Conservation (phyloP, 768 basidiomycete genomes). For the Lactarius evosmus region DNA sequence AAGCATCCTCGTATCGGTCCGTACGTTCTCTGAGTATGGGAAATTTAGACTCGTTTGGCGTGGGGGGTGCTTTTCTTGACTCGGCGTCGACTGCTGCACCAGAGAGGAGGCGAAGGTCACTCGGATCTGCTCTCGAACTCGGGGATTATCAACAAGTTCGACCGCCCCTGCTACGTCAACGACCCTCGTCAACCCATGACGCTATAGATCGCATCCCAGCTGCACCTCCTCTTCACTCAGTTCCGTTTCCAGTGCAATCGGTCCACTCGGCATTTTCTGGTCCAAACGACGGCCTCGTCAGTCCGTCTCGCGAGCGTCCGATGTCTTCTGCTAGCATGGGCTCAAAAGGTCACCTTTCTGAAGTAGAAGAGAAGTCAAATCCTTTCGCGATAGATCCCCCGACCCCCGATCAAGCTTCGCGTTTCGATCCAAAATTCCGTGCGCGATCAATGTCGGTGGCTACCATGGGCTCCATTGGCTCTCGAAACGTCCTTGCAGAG, state of each 20-base stretch:
- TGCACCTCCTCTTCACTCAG: slow-evolving; percentile 44
- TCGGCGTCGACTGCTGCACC: slow-evolving; percentile 35
- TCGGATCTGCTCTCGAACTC: slow-evolving; percentile 55
- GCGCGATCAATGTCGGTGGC: slow-evolving; percentile 45
- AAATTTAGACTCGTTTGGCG: slow-evolving; percentile 51
- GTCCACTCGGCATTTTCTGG: slow-evolving; percentile 37
- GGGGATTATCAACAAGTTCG: slow-evolving; percentile 44
- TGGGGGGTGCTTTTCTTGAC: slow-evolving; percentile 47
- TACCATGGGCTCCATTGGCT: slow-evolving; percentile 42
- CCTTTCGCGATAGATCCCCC: slow-evolving; percentile 39
- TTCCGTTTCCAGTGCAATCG: slow-evolving; percentile 55
- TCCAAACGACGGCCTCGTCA: slow-evolving; percentile 34
- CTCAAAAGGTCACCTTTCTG: slow-evolving; percentile 45
- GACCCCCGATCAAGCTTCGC: slow-evolving; percentile 41
- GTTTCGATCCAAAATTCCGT: slow-evolving; percentile 44
- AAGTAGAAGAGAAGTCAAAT: slow-evolving; percentile 37
- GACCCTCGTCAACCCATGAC: slow-evolving; percentile 49
- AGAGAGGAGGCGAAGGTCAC: slow-evolving; percentile 51
- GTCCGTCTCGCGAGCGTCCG: slow-evolving; percentile 40
- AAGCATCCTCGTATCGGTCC: slow-evolving; percentile 20
- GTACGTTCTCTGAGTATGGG: slow-evolving; percentile 67
- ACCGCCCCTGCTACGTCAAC: slow-evolving; percentile 42
- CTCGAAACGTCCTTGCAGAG: slow-evolving; percentile 37
- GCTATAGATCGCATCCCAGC: slow-evolving; percentile 43
- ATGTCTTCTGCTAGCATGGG: slow-evolving; percentile 52